A percentile compares a stretch with the other conserved stretches of the same genome.
Conservation (phyloP, 176 grass and related monocot species). For the Pontederia crassipes region DNA sequence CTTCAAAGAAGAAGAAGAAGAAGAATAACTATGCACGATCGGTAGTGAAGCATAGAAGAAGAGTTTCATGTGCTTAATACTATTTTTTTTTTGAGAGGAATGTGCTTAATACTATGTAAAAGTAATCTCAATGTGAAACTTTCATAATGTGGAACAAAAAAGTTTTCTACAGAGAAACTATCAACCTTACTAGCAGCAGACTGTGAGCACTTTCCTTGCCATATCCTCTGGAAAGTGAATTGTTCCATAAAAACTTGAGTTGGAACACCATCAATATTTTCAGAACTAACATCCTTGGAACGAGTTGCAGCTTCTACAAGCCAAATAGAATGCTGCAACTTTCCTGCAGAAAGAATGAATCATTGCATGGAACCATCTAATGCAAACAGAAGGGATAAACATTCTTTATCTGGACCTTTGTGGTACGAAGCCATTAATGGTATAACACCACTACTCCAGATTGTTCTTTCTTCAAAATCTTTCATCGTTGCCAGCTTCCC, state of each 20-base stretch:
- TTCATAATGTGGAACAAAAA: neutral
- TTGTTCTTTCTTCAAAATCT: constrained; percentile 91
- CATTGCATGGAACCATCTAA: constrained; percentile 3
- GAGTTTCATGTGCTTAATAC: too few relatives aligned
- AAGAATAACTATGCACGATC: too few relatives aligned
- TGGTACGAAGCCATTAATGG: constrained; percentile 92
- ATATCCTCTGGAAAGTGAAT: constrained; percentile 71
- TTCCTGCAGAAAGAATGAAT: constrained; percentile 41
- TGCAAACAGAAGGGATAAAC: neutral
- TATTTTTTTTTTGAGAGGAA: too few relatives aligned
- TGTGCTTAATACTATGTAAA: too few relatives aligned
- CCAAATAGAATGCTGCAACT: constrained; percentile 82
- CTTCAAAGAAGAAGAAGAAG: too few relatives aligned
- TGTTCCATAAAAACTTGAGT: constrained; percentile 38
- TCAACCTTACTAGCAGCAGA: constrained; percentile 82
- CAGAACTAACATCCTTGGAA: constrained; percentile 31
- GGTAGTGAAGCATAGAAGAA: too few relatives aligned
- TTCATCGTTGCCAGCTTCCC: constrained; percentile 60
- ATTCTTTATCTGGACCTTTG: constrained; percentile 46
- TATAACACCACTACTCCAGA: constrained; percentile 81
- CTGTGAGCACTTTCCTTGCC: constrained; percentile 67
- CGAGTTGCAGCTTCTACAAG: constrained; percentile 35
- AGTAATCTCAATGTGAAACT: too few relatives aligned
- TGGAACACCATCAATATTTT: constrained; percentile 26
- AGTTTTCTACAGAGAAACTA: constrained; percentile 7